These are phyloP conservation scores for Benincasa hispida DNA, from an alignment of 306 rosid species.

Conservation along the genomic window DNA sequence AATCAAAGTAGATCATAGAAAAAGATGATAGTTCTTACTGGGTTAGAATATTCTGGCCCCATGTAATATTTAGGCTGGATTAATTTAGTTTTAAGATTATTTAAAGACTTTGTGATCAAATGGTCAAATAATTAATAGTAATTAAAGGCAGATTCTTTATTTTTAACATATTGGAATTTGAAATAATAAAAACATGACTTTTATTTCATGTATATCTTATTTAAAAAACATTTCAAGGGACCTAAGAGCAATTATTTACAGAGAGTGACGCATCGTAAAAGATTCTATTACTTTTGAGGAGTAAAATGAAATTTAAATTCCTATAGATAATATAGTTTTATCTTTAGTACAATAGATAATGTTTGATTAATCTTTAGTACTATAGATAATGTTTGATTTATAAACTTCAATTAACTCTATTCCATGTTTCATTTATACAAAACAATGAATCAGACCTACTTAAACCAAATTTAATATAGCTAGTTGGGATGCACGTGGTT, in stretches of 20 bases:
- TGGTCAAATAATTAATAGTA: background rate
- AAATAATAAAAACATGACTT: background rate
- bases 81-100: background rate
- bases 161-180: background rate
- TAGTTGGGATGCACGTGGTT: too few relatives aligned
- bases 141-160: background rate
- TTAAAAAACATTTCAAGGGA: background rate
- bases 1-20: too few relatives aligned
- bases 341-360: background rate
- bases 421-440: background rate
- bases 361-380: background rate
- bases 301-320: background rate
- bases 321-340: background rate
- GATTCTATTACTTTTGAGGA: background rate
- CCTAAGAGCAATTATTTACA: background rate
- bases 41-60: background rate
- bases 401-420: background rate
- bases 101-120: background rate
- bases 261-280: too few relatives aligned
- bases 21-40: too few relatives aligned
- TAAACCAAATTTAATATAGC: too few relatives aligned
- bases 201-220: background rate
- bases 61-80: background rate
- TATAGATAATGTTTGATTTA: background rate
- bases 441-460: background rate